Base-by-base conservation (phyloP, 1,284 basidiomycete genomes). In the Erythrobasidium hasegawianum region DNA sequence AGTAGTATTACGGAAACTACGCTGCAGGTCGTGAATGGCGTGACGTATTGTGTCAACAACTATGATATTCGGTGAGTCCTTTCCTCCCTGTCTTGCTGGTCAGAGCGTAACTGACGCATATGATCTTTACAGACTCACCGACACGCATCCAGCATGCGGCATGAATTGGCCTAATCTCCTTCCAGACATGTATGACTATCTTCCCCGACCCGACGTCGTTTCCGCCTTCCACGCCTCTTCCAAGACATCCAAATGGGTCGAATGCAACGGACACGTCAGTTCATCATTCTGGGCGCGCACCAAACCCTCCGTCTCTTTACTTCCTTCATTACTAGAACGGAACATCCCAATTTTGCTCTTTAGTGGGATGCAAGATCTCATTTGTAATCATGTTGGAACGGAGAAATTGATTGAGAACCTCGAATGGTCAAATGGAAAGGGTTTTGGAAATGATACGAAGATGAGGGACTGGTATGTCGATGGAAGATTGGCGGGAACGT, bases 151-250 rank as follows among this genome's bases (percentile, higher is more conserved):
- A n/a, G 87, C 85, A 1, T 99, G 95, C 77, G 95, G 95, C 0
- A 90, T 97, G 90, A 95, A 95, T 77, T 99, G 95, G 95, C 95
- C 95, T 2, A 86, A 87, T n/a, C 90, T 92, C 71, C 83, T 98
- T 24, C 77, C 81, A 9, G 85, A 87, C 54, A 82, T 97, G 41
- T 87, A 86, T 47, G 79, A 80, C 2, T 97, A 94, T 75, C 84
- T 99, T 13, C 84, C 83, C 26, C 85, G 89, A 13, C 72, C 78
- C 10, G 92, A 95, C 70, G 95, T 98, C 54, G 82, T 91, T 14
- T 73, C 72, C 0, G 89, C 93, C 0, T 79, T 99, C 3, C 94
- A 98, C 75, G 95, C 95, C 0, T 79, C 78, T 1, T 82, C 81
- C 20, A 88, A 93, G 72, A 81, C 88, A 0, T 86, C 87, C 59